Base-by-base conservation (phyloP, 495 filamentous ascomycete genomes). In the Tuber aestivum region DNA sequence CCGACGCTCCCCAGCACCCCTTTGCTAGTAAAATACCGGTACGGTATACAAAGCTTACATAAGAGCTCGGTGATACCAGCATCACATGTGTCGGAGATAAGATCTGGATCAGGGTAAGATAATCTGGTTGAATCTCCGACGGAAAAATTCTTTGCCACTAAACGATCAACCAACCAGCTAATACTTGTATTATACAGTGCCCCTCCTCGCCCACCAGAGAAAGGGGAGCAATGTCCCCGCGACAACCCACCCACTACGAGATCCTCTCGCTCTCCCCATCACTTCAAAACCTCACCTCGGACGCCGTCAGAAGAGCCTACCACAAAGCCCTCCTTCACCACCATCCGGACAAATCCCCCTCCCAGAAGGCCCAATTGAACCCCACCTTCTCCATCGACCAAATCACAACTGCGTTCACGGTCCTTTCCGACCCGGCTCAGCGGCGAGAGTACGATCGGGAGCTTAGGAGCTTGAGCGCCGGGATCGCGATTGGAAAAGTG, bases 391-490 rank as follows among this genome's bases (percentile, higher is more conserved):
- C 88, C 86, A 87, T 97, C 72, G 94, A 97, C 84, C 88, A 93
- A 77, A 95, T 97, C 76, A 89, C 92, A 23, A 83, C 87, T 32
- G 94, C 94, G 73, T 95, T 91, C 85, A 87, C 88, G 27, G 89
- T 88, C 1, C 89, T 97, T 48, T 90, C 89, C 0, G 86, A 90
- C 73, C 87, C 89, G 0, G 42, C 72, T 40, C 82, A 87, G 18
- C 88, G 92, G 50, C 83, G 85, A 0, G 89, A 91, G 75, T 95
- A 97, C 83, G 91, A 96, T 82, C 87, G 68, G 23, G 65, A 71
- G 21, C 75, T 81, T 45, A 27, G 9, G 48, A 56, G 27, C 27
- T 23, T n/a, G 9, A 56, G 27, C 23, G 23, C 23, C 48, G 48
- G 10, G 10, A 40, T 68, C 21, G 32, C 27, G 41, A 50, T 70